phyloP scores from a whole-genome alignment of 73 alveolate species.

The Blepharisma japonicum region DNA sequence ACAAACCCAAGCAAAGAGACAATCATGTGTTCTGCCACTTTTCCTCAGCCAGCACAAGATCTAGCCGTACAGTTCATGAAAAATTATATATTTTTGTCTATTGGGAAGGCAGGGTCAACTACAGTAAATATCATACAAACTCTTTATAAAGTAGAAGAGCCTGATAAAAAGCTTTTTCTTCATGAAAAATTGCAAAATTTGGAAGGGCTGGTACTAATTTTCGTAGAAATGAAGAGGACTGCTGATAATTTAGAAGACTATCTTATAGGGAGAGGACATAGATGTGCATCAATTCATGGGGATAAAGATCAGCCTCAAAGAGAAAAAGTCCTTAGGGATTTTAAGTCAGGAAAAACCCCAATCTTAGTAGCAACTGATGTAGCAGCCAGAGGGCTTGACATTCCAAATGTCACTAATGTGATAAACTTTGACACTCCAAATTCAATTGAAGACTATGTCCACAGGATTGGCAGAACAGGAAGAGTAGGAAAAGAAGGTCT shows the following conservation, averaged over 20 bases:
- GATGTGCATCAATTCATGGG: slow-evolving; percentile 77
- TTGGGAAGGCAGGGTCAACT: slow-evolving; percentile 65
- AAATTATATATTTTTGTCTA: slow-evolving; percentile 60
- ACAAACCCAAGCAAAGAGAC: slow-evolving; percentile 59
- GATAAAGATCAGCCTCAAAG: slow-evolving; percentile 72
- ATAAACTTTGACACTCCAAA: slow-evolving; percentile 83
- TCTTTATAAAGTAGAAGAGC: slow-evolving; percentile 34
- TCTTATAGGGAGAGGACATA: slow-evolving; percentile 44
- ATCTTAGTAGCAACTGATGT: slow-evolving; percentile 92
- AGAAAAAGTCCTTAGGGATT: slow-evolving; percentile 64
- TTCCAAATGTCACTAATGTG: slow-evolving; percentile 68
- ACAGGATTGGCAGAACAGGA: slow-evolving; percentile 16
- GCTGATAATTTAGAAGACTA: slow-evolving; percentile 69
- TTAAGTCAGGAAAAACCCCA: slow-evolving; percentile 82
- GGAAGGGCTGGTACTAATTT: slow-evolving; percentile 38
- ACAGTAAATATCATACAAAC: slow-evolving; percentile 48
- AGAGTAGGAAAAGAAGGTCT: slow-evolving; percentile 61
- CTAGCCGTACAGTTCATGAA: slow-evolving; percentile 74
- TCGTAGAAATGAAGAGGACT: slow-evolving; percentile 69
- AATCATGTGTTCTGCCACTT: slow-evolving; percentile 88
- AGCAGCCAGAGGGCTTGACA: slow-evolving; percentile 90
- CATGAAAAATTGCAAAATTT: not conserved
- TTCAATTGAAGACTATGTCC: slow-evolving; percentile 35
- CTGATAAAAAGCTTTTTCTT: slow-evolving; percentile 30
- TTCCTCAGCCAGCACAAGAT: slow-evolving; percentile 66